phyloP scores from a whole-genome alignment of 129 eudicot genomes.

The Arctium lappa region DNA sequence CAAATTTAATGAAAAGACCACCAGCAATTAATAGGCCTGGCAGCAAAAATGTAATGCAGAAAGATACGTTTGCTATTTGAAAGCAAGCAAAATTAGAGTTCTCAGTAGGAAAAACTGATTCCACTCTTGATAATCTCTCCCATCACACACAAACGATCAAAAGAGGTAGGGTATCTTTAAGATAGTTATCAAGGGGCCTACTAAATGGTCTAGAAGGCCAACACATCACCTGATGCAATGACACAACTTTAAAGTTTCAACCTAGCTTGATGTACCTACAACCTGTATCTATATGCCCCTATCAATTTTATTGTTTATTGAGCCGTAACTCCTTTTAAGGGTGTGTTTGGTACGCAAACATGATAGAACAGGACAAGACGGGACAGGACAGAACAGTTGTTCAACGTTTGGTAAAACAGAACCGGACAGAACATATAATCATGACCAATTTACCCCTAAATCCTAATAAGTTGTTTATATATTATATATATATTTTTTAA shows the following conservation, averaged over 20 bases:
- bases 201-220: neutral
- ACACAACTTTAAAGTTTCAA: neutral
- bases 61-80: neutral
- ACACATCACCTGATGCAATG: neutral
- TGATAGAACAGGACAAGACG: too few species aligned
- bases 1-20: neutral
- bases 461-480: too few species aligned
- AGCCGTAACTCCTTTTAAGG: neutral
- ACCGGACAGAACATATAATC: too few species aligned
- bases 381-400: too few species aligned
- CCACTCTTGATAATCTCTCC: neutral
- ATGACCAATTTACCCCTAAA: too few species aligned
- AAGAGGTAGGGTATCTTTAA: neutral
- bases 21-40: neutral
- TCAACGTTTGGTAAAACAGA: too few species aligned
- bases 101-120: neutral
- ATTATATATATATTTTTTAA: too few species aligned
- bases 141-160: neutral
- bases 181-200: neutral
- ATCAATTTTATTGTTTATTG: neutral
- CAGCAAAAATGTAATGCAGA: neutral
- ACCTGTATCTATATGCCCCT: neutral
- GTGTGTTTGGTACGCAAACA: too few species aligned
- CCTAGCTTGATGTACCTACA: neutral
- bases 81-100: neutral